These are phyloP conservation scores for Lithocarpus polystachyus DNA, from an alignment of 306 rosid genomes.

Conservation along the genomic window DNA sequence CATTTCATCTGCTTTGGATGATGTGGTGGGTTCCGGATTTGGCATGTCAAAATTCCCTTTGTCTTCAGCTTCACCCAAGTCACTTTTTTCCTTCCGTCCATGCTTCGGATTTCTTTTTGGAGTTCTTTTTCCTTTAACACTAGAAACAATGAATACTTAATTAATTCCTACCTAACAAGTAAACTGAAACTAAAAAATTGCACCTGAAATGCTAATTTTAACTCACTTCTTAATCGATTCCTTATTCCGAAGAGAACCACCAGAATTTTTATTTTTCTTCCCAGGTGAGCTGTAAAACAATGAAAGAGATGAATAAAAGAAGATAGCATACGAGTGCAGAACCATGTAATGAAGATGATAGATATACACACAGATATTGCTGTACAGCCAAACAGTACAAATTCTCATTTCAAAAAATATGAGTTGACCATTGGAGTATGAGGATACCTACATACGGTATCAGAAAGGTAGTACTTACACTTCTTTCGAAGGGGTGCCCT, in stretches of 20 bases:
- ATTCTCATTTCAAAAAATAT: neutral
- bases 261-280: slow-evolving; percentile 36
- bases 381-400: slow-evolving; percentile 14
- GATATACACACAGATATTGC: slow-evolving; percentile 7
- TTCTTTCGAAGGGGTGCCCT: slow-evolving; percentile 41
- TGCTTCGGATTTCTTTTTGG: slow-evolving; percentile 48
- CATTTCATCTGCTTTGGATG: slow-evolving; percentile 46
- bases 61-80: slow-evolving; percentile 45
- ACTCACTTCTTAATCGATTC: slow-evolving; percentile 60
- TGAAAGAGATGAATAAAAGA: slow-evolving; percentile 25
- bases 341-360: slow-evolving; percentile 11
- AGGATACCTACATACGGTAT: neutral
- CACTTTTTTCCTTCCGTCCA: slow-evolving; percentile 38
- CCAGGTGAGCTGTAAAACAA: slow-evolving; percentile 52
- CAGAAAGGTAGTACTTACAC: slow-evolving; percentile 48
- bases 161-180: slow-evolving; percentile 9
- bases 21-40: slow-evolving; percentile 39
- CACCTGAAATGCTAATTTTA: slow-evolving; percentile 7
- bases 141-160: slow-evolving; percentile 26
- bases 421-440: neutral
- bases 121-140: slow-evolving; percentile 60
- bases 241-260: slow-evolving; percentile 37
- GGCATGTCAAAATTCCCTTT: slow-evolving; percentile 60
- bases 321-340: slow-evolving; percentile 11
- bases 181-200: slow-evolving; percentile 14